Base-by-base conservation (phyloP, 2,329 filamentous ascomycete genomes). In the Parafenestella ontariensis region DNA sequence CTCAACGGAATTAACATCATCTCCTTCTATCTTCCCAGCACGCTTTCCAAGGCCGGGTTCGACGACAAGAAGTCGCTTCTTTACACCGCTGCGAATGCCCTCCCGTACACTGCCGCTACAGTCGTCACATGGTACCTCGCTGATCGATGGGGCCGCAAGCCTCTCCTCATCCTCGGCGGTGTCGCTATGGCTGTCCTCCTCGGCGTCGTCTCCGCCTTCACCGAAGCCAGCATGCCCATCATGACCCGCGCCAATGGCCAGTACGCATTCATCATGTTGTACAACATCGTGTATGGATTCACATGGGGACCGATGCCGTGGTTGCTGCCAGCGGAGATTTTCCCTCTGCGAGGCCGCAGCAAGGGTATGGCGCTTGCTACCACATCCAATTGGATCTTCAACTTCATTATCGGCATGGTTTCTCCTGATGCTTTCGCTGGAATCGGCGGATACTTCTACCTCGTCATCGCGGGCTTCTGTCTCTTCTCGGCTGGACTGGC, bases 1-100 rank as follows among this genome's bases (percentile, higher is more conserved):
- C 66, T 78, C 29, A 77, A 77, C 59, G 76, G 76, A 21, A 78
- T 77, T 62, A 78, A 78, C 60, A 73, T 78, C 60, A 77, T 78
- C 52, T 77, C 76, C 4, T 78, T 78, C 58, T 78, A 79, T 46
- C 72, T 78, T 13, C 36, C 36, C 11, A 39, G 36, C 36, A 39
- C 36, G 11, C 18, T 39, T 3, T 3, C 36, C 3, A 13, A 76
- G 7, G 74, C 76, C n/a, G 75, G 75, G 0, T 76, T 76, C 50
- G 68, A 72, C 58, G 61, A 76, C 11, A 56, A 67, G 23, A 74
- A 75, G 48, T 77, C 76, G 0, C 68, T 78, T 1, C 68, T 79
- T 17, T 77, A 72, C 59, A 78, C 77, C 1, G 76, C 71, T 13
- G 76, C 74, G 1, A 78, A 78, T 45, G 69, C 76, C 0, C 42